Evolutionary conservation across 2,329 filamentous ascomycete species (phyloP).

Genomic region (Alternaria novae-zelandiae): DNA sequence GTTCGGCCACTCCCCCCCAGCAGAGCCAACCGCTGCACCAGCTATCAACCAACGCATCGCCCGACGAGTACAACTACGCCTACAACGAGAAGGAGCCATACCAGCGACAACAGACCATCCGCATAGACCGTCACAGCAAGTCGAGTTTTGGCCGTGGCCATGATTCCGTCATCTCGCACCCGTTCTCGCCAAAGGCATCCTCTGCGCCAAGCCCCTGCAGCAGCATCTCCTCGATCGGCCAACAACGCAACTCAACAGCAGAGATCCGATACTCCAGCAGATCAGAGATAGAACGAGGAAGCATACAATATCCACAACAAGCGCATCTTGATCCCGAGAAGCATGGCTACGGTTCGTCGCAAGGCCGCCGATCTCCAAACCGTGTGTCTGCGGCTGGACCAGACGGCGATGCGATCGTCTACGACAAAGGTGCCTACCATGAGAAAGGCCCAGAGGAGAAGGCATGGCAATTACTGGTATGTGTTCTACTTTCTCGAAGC

Average conservation of each 20-base stretch:
- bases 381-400: slow-evolving; percentile 27
- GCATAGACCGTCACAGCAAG: slow-evolving; percentile 29
- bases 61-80: slow-evolving; percentile 21
- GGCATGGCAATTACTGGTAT: slow-evolving; percentile 53
- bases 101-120: slow-evolving; percentile 19
- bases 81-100: slow-evolving; percentile 37
- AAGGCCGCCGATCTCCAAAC: slow-evolving; percentile 24
- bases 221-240: slow-evolving; percentile 37
- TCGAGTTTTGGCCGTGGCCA: slow-evolving; percentile 33
- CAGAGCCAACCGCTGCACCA: slow-evolving; percentile 22
- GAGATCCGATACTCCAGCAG: slow-evolving; percentile 20
- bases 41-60: slow-evolving; percentile 9
- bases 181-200: slow-evolving; percentile 43
- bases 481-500: slow-evolving; percentile 2
- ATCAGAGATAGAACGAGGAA: slow-evolving; percentile 8
- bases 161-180: slow-evolving; percentile 49
- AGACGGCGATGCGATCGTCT: slow-evolving; percentile 30
- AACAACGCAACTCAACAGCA: slow-evolving; percentile 21
- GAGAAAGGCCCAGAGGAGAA: slow-evolving; percentile 52
- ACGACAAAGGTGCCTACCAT: slow-evolving; percentile 47
- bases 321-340: slow-evolving; percentile 47
- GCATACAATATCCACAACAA: slow-evolving; percentile 28
- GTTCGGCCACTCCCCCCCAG: slow-evolving; percentile 31
- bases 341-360: slow-evolving; percentile 24
- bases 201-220: slow-evolving; percentile 44